phyloP scores from a whole-genome alignment of 1,284 basidiomycete genomes.

The Rhodotorula mucilaginosa region DNA sequence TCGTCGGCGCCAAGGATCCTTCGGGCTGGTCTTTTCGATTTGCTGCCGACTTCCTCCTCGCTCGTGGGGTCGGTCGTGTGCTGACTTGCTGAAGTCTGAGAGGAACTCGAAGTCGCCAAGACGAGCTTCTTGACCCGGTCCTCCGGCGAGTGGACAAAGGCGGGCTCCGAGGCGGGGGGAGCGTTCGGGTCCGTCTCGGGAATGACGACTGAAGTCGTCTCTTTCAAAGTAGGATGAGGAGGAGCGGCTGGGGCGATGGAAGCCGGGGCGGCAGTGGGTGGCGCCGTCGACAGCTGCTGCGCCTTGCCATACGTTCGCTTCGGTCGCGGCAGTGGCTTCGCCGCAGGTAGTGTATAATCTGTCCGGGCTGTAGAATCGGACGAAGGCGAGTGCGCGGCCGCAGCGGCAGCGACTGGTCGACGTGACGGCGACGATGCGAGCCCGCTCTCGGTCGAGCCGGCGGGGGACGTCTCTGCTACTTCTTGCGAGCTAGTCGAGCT shows the following conservation, averaged over 20 bases:
- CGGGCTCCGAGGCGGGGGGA: neutral
- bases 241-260: neutral
- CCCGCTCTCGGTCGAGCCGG: too few species aligned
- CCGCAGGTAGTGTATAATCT: neutral
- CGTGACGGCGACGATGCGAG: too few species aligned
- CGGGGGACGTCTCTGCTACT: too few species aligned
- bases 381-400: neutral
- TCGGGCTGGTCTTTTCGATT: neutral
- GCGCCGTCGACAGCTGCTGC: neutral
- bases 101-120: neutral
- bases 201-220: conserved; percentile 4
- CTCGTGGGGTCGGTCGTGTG: conserved; percentile 32
- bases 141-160: neutral
- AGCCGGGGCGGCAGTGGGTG: neutral
- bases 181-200: conserved; percentile 24
- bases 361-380: neutral
- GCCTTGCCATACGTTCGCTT: conserved; percentile 8
- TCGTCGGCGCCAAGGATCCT: neutral
- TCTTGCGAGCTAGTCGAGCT: too few species aligned
- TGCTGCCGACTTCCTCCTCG: conserved; percentile 7
- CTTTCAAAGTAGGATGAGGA: neutral
- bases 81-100: conserved; percentile 4
- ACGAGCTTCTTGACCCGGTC: neutral
- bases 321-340: neutral
- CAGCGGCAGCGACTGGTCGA: too few species aligned